phyloP scores from a whole-genome alignment of 2,329 filamentous ascomycete genomes.

The Xylariaceae sp. region DNA sequence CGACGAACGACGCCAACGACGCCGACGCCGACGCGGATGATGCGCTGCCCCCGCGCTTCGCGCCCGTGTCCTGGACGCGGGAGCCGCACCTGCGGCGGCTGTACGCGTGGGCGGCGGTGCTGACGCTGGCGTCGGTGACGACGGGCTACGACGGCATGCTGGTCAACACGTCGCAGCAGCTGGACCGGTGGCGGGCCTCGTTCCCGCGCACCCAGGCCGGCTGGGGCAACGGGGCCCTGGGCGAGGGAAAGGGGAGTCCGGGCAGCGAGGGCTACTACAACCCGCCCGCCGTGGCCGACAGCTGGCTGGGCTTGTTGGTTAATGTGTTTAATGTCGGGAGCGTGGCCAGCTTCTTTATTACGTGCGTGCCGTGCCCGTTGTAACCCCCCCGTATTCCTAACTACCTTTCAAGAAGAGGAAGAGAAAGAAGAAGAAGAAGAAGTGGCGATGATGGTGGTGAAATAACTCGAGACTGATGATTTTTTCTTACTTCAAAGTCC shows the following conservation, averaged over 20 bases:
- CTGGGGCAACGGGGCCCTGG: conserved; percentile 4
- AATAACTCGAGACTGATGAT: no score
- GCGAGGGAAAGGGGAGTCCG: no score
- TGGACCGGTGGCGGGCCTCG: conserved; percentile 44
- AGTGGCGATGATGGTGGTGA: background rate
- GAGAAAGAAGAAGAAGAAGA: background rate
- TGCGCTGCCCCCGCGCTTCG: conserved; percentile 12
- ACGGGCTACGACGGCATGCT: conserved; percentile 56
- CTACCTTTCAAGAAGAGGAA: background rate
- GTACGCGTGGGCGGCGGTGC: conserved; percentile 43
- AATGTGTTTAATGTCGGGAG: conserved; percentile 35
- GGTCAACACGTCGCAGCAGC: conserved; percentile 52
- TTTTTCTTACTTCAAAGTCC: no score
- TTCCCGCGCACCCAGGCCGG: conserved; percentile 30
- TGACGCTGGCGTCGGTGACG: conserved; percentile 53
- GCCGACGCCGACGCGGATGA: no score
- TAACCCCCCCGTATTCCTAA: no score
- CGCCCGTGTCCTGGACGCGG: conserved; percentile 44
- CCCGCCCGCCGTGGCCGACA: conserved; percentile 31
- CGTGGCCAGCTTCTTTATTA: conserved; percentile 30
- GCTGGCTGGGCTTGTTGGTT: conserved; percentile 28
- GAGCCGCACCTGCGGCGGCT: conserved; percentile 50
- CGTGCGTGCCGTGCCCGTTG: conserved; percentile 21
- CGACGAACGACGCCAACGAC: no score
- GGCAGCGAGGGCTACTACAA: no score